Base-by-base conservation (phyloP, 2,329 filamentous ascomycete genomes). In the Elsinoe fawcettii region DNA sequence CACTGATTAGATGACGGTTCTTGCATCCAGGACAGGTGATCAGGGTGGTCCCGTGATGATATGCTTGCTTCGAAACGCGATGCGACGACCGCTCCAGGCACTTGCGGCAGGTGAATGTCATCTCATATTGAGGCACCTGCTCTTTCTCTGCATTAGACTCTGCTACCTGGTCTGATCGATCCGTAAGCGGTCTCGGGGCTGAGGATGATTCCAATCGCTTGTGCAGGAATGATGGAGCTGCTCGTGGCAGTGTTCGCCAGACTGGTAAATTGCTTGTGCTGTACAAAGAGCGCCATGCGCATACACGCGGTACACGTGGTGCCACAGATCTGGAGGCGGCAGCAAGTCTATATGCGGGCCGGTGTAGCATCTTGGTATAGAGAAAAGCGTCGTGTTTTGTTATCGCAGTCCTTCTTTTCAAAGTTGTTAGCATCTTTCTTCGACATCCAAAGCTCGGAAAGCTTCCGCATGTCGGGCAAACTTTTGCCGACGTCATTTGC, bases 41-140 rank as follows among this genome's bases (percentile, higher is more conserved):
- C 58, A 99, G 77, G 3, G 93, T 86, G 1, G 90, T 92, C 34
- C 93, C 93, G 61, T 85, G 79, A 72, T 97, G 91, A 70, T 99
- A 99, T 30, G 90, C 93, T 69, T 97, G 93, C 72, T 97, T 96
- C 27, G 89, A 90, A 65, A 99, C 78, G 53, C 81, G 81, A 74
- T 99, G 95, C 11, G 84, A 80, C n/a, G 89, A 95, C 58, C 91
- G 86, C 34, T 81, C 75, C 46, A 79, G 77, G 74, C 93, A 99
- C 56, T 68, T 66, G 59, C 87, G 85, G 80, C 93, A 99, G 63
- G 93, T 99, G 71, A 99, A 96, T 51, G 85, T 88, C 62, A 99
- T 79, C 64, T 90, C 80, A 74, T 97, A 99, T 58, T 88, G 83
- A 1, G 89, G 89, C 34, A 75, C 70, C 58, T 75, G 69, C 5